These are phyloP conservation scores for Penicillium roqueforti DNA, from an alignment of 495 filamentous ascomycete species.

Conservation along the genomic window DNA sequence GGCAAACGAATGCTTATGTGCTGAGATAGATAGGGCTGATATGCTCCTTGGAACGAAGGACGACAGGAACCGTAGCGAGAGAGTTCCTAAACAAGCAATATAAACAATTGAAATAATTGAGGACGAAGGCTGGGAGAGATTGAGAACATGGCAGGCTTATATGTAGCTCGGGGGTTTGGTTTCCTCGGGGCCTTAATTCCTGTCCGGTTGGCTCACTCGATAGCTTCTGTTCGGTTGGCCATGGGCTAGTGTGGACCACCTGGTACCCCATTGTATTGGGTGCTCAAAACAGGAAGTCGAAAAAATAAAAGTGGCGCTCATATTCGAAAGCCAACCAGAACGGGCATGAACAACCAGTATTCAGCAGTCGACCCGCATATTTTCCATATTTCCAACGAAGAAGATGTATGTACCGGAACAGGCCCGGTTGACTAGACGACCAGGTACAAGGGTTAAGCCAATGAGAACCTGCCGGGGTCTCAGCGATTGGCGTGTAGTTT, in stretches of 20 bases:
- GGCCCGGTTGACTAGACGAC: constrained; percentile 20
- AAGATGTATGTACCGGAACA: constrained; percentile 10
- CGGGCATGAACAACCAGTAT: constrained; percentile 1
- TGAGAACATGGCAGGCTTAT: neutral
- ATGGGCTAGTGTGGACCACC: constrained; percentile 8
- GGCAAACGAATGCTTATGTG: constrained; percentile 11
- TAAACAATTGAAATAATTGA: neutral
- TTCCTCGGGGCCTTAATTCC: neutral
- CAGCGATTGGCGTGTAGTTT: constrained; percentile 8
- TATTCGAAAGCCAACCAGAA: constrained; percentile 14
- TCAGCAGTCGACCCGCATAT: constrained; percentile 7
- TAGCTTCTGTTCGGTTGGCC: neutral
- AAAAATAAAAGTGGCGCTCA: constrained; percentile 9
- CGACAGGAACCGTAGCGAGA: constrained; percentile 27
- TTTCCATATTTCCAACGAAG: constrained; percentile 7
- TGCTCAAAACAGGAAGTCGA: constrained; percentile 6
- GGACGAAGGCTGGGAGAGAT: neutral
- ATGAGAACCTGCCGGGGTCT: constrained; percentile 6
- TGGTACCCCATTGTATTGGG: constrained; percentile 11
- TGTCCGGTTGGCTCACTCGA: neutral
- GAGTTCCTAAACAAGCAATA: constrained; percentile 20
- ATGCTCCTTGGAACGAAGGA: constrained; percentile 12
- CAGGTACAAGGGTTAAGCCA: constrained; percentile 12
- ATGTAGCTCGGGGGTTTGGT: neutral
- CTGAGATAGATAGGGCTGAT: constrained; percentile 1